phyloP scores from a whole-genome alignment of 768 basidiomycete species.

The Suillus paluster region DNA sequence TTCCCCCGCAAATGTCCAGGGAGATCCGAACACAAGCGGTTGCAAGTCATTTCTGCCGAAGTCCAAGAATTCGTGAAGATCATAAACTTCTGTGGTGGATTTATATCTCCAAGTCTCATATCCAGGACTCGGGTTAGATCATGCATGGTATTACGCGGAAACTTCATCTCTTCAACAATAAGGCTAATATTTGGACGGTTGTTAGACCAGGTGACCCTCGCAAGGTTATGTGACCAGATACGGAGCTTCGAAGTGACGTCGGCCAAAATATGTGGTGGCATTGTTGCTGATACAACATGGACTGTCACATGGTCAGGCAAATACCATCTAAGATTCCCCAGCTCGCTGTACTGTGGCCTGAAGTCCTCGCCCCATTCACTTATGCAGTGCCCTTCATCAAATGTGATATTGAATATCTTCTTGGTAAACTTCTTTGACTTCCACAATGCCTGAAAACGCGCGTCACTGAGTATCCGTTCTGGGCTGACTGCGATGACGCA shows the following conservation, averaged over 20 bases:
- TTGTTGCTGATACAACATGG: conserved; percentile 22
- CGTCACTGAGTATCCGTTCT: conserved; percentile 26
- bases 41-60: no score
- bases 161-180: conserved; percentile 24
- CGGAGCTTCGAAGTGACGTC: conserved; percentile 11
- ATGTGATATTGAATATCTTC: conserved; percentile 30
- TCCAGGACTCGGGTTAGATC: background rate
- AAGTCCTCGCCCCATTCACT: conserved; percentile 41
- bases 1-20: conserved; percentile 9
- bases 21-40: no score
- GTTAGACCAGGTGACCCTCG: conserved; percentile 28
- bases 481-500: conserved; percentile 33
- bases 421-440: conserved; percentile 24
- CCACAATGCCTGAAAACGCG: conserved; percentile 18
- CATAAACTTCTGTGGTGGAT: background rate
- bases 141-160: conserved; percentile 4
- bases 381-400: conserved; percentile 48
- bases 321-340: conserved; percentile 34
- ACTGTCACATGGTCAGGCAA: conserved; percentile 25
- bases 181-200: conserved; percentile 38
- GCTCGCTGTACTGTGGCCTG: conserved; percentile 31
- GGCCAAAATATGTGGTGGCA: conserved; percentile 12
- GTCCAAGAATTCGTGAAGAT: background rate
- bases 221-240: conserved; percentile 16
- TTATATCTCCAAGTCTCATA: background rate